Percentiles rank a stretch among this genome's conserved stretches.
phyloP scores from a whole-genome alignment of 75 land plant genomes.

The Sequoiadendron giganteum region DNA sequence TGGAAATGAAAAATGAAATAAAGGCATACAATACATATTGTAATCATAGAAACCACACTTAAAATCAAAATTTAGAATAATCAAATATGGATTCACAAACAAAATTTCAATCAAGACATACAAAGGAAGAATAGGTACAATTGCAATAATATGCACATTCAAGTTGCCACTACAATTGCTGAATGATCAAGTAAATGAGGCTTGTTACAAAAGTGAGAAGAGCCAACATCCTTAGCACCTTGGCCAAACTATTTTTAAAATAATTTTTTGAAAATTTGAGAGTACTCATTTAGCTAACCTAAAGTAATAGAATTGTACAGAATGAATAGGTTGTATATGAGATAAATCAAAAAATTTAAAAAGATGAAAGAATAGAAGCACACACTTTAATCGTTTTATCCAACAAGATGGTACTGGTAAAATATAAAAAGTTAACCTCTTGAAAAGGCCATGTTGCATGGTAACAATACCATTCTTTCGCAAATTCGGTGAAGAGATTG shows the following conservation, averaged over 20 bases:
- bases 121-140: not conserved
- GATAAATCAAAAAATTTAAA: not conserved
- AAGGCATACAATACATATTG: not conserved
- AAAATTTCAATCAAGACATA: not conserved
- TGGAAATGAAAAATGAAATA: not conserved
- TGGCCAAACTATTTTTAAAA: not conserved
- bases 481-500: not conserved
- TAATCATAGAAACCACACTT: not conserved
- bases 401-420: not conserved
- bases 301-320: not conserved
- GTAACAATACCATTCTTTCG: not conserved
- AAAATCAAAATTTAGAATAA: not conserved
- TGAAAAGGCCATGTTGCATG: not conserved
- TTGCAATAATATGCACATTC: not conserved
- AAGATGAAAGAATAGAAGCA: not conserved
- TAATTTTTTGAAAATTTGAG: not conserved
- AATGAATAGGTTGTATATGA: not conserved
- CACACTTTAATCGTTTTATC: no score
- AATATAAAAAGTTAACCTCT: not conserved
- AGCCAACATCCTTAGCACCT: not conserved
- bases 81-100: not conserved
- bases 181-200: not conserved
- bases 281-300: not conserved
- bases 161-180: not conserved
- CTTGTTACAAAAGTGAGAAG: not conserved